Conservation (phyloP, 441 rosid species). For the Lagerstroemia fauriei region DNA sequence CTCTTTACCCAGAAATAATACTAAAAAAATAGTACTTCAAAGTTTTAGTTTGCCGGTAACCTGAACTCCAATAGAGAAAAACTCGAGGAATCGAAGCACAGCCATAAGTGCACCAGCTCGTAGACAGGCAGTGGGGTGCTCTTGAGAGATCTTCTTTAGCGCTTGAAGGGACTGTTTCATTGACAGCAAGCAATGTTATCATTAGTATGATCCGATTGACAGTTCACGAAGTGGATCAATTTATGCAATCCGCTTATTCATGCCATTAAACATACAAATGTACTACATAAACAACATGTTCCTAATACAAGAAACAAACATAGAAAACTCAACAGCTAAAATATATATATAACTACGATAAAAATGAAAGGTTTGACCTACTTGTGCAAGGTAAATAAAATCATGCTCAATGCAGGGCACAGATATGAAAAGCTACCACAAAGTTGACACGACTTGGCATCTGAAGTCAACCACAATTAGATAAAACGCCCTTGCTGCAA, state of each 20-base stretch:
- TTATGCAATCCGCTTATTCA: neutral
- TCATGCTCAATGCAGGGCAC: no score
- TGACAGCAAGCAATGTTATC: constrained; percentile 6
- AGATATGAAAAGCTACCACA: no score
- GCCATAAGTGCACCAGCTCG: constrained; percentile 99
- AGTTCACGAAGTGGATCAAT: neutral
- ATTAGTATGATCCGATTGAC: neutral
- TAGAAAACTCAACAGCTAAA: no score
- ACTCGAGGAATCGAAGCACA: constrained; percentile 93
- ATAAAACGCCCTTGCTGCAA: neutral
- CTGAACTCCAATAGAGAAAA: constrained; percentile 99
- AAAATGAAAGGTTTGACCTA: no score
- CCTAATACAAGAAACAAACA: no score
- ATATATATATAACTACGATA: no score
- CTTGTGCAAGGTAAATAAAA: no score
- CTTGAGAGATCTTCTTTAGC: constrained; percentile 97
- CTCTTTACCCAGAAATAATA: neutral
- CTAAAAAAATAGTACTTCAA: neutral
- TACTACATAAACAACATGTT: neutral
- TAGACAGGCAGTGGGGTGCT: constrained; percentile 96
- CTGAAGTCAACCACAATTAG: no score
- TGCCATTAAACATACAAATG: neutral
- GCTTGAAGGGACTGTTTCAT: constrained; percentile 87
- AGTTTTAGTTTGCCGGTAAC: constrained; percentile 37
- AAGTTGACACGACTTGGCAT: no score